Evolutionary conservation across 495 filamentous ascomycete species (phyloP).

Genomic region (Penicillium argentinense): DNA sequence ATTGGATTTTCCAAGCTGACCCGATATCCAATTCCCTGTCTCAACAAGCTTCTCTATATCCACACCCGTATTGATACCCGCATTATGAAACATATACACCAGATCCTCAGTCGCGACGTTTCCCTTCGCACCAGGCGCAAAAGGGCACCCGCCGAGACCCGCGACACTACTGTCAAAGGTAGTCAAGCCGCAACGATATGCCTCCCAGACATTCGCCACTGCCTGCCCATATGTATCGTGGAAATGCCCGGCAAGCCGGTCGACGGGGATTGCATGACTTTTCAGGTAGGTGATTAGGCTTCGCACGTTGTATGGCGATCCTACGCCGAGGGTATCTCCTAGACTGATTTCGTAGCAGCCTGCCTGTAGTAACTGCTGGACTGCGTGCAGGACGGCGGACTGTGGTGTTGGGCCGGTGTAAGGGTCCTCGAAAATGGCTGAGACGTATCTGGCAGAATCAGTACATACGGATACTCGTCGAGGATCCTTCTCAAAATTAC

Average conservation of each 20-base stretch:
- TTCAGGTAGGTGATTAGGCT: conserved; percentile 29
- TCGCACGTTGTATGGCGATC: conserved; percentile 31
- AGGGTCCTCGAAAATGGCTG: conserved; percentile 45
- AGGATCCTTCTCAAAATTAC: conserved; percentile 4
- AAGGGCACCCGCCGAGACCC: conserved; percentile 48
- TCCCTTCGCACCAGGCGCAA: conserved; percentile 46
- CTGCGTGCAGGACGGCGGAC: conserved; percentile 32
- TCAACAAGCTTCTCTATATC: conserved; percentile 31
- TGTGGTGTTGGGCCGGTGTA: conserved; percentile 35
- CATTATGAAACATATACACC: conserved; percentile 41
- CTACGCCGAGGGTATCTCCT: conserved; percentile 44
- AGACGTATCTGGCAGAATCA: conserved; percentile 36
- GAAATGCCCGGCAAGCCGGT: conserved; percentile 43
- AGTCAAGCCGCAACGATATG: conserved; percentile 38
- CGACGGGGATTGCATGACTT: conserved; percentile 22
- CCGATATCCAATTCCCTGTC: conserved; percentile 42
- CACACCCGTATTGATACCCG: conserved; percentile 39
- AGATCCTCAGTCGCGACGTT: conserved; percentile 46
- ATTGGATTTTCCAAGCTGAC: conserved; percentile 23
- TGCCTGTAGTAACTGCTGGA: conserved; percentile 29
- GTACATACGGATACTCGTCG: background rate
- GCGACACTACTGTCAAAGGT: conserved; percentile 46
- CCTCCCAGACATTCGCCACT: conserved; percentile 43
- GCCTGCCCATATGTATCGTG: conserved; percentile 49
- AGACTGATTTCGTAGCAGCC: conserved; percentile 49